These are phyloP conservation scores for Fragaria iinumae DNA, from an alignment of 306 rosid species.

Conservation along the genomic window DNA sequence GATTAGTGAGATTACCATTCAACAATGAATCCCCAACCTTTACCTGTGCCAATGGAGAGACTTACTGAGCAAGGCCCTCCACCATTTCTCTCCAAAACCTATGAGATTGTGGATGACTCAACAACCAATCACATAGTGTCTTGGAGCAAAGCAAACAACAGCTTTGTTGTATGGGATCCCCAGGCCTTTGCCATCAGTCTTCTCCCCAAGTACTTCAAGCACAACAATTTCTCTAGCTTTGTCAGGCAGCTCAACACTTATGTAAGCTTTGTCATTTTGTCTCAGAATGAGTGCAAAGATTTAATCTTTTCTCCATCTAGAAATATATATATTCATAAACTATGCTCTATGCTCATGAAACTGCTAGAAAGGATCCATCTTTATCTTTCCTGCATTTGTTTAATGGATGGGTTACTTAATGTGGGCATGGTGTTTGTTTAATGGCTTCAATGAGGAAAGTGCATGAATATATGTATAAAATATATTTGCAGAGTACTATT, in stretches of 20 bases:
- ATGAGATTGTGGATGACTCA: conserved; percentile 75
- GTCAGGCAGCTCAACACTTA: conserved; percentile 93
- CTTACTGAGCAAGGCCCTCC: conserved; percentile 73
- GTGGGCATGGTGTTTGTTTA: conserved; percentile 22
- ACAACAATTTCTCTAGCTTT: conserved; percentile 90
- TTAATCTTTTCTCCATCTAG: neutral
- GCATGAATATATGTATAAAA: conserved; percentile 1
- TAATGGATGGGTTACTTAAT: conserved; percentile 20
- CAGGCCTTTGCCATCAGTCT: conserved; percentile 57
- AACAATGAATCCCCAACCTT: conserved; percentile 38
- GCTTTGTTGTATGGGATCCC: conserved; percentile 87
- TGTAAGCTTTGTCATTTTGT: conserved; percentile 42
- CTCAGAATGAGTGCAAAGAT: neutral
- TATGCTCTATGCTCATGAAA: conserved; percentile 21
- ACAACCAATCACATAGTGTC: conserved; percentile 63
- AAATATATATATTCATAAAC: neutral
- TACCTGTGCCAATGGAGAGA: conserved; percentile 64
- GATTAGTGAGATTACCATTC: neutral
- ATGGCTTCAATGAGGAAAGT: conserved; percentile 23
- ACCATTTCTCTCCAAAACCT: conserved; percentile 84
- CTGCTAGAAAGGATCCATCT: conserved; percentile 7
- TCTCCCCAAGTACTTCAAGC: conserved; percentile 89
- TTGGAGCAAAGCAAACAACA: conserved; percentile 76
- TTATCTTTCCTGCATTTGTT: conserved; percentile 3
- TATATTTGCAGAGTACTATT: neutral